Evolutionary conservation across 106 monocot genomes (phyloP).

Genomic region (Dioscorea dumetorum): DNA sequence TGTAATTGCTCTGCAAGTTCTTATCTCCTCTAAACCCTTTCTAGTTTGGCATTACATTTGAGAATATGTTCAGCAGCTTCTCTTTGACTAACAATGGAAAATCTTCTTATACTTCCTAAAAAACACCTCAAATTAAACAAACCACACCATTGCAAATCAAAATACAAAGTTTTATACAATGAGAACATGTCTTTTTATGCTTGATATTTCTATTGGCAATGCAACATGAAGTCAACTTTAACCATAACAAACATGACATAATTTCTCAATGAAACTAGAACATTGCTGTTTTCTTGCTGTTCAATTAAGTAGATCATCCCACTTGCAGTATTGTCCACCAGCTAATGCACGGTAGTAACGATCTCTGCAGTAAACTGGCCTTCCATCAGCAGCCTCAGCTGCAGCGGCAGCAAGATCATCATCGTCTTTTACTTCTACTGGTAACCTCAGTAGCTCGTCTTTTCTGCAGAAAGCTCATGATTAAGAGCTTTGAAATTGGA

Average conservation of each 20-base stretch:
- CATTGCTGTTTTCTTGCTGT: neutral
- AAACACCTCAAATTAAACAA: too few relatives aligned
- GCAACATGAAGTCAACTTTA: neutral
- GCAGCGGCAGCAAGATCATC: slow-evolving; percentile 68
- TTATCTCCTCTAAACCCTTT: too few relatives aligned
- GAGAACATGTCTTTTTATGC: neutral
- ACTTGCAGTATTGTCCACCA: slow-evolving; percentile 68
- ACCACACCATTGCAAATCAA: too few relatives aligned
- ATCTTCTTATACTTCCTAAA: too few relatives aligned
- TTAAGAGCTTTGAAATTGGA: too few relatives aligned
- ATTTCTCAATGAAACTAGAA: neutral
- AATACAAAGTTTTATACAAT: neutral
- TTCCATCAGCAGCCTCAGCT: slow-evolving; percentile 63
- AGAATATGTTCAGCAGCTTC: too few relatives aligned
- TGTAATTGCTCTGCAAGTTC: too few relatives aligned
- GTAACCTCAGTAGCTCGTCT: slow-evolving; percentile 48
- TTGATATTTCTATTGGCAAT: neutral
- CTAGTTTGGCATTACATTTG: too few relatives aligned
- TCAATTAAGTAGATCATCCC: slow-evolving; percentile 59
- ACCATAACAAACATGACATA: neutral
- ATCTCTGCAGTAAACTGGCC: slow-evolving; percentile 65
- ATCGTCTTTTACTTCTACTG: slow-evolving; percentile 49
- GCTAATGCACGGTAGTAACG: slow-evolving; percentile 59
- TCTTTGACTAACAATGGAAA: too few relatives aligned
- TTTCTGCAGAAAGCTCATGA: slow-evolving; percentile 16